Percentiles rank a stretch among this genome's conserved stretches.
phyloP scores from a whole-genome alignment of 176 grass and related monocot genomes.

The Poa pratensis region DNA sequence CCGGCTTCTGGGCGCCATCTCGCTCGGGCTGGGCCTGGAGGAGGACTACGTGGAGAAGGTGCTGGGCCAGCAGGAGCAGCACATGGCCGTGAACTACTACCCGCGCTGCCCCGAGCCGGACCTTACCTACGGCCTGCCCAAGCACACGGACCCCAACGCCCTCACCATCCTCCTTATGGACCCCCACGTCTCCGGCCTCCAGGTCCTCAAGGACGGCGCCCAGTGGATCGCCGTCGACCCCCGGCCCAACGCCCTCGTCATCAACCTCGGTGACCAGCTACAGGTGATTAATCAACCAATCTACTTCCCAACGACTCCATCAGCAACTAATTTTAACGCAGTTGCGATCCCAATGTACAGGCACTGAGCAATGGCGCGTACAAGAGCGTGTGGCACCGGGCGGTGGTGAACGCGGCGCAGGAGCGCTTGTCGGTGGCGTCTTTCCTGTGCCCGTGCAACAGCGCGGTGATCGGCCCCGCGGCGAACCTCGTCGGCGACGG shows the following conservation, averaged over 20 bases:
- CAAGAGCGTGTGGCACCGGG: slow-evolving; percentile 92
- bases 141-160: slow-evolving; percentile 79
- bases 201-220: slow-evolving; percentile 62
- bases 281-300: slow-evolving; percentile 43
- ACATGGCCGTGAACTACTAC: slow-evolving; percentile 97
- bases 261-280: slow-evolving; percentile 88
- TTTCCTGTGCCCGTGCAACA: slow-evolving; percentile 91
- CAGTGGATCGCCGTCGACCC: slow-evolving; percentile 71
- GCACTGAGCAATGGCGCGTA: slow-evolving; percentile 83
- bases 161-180: slow-evolving; percentile 79
- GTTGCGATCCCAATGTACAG: slow-evolving; percentile 15
- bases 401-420: slow-evolving; percentile 68
- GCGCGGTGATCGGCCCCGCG: slow-evolving; percentile 67
- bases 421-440: slow-evolving; percentile 91
- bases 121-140: slow-evolving; percentile 69
- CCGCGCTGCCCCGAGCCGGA: slow-evolving; percentile 82
- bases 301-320: not conserved
- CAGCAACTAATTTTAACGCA: not conserved
- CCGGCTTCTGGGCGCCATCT: slow-evolving; percentile 62
- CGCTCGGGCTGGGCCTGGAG: slow-evolving; percentile 67
- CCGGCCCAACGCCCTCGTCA: slow-evolving; percentile 50
- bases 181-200: slow-evolving; percentile 70
- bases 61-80: slow-evolving; percentile 77
- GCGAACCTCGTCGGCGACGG: slow-evolving; percentile 39
- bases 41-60: slow-evolving; percentile 56